A percentile compares a stretch with the other conserved stretches of the same genome.
phyloP scores from a whole-genome alignment of 805 yeast genomes.

The Kluyveromyces aestuarii region DNA sequence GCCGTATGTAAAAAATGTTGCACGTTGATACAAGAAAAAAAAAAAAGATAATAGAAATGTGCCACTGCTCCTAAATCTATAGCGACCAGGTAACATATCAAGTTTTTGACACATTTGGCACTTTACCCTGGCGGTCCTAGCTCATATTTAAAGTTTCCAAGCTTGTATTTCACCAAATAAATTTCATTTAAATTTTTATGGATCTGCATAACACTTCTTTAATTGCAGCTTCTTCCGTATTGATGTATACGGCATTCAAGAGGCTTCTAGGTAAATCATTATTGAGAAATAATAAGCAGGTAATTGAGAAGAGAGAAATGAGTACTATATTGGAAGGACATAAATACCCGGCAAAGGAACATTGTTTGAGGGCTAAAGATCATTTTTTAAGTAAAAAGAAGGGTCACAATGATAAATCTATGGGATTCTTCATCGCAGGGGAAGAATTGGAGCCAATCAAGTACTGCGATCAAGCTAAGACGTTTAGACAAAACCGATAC shows the following conservation, averaged over 20 bases:
- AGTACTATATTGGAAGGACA: conserved; percentile 9
- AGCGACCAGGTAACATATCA: not conserved
- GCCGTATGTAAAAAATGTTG: not conserved
- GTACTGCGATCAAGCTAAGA: conserved; percentile 70
- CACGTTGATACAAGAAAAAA: not conserved
- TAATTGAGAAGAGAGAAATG: not conserved
- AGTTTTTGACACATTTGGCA: not conserved
- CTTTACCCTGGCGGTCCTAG: too few relatives aligned
- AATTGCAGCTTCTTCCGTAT: not conserved
- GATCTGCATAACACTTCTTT: not conserved
- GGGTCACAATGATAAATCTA: conserved; percentile 25
- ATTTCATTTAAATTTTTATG: not conserved
- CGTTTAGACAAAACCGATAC: conserved; percentile 83
- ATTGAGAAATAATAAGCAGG: not conserved
- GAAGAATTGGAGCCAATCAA: conserved; percentile 49
- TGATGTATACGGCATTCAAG: conserved; percentile 3
- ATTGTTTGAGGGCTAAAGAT: conserved; percentile 46
- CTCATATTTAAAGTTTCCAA: not conserved
- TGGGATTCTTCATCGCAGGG: conserved; percentile 48
- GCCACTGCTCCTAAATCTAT: not conserved
- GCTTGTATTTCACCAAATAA: too few relatives aligned
- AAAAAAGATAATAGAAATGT: not conserved
- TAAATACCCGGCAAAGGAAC: conserved; percentile 80
- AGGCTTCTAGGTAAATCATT: not conserved
- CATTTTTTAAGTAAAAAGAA: conserved; percentile 27